Evolutionary conservation across 768 basidiomycete genomes (phyloP).

Genomic region (Royoungia palumana): DNA sequence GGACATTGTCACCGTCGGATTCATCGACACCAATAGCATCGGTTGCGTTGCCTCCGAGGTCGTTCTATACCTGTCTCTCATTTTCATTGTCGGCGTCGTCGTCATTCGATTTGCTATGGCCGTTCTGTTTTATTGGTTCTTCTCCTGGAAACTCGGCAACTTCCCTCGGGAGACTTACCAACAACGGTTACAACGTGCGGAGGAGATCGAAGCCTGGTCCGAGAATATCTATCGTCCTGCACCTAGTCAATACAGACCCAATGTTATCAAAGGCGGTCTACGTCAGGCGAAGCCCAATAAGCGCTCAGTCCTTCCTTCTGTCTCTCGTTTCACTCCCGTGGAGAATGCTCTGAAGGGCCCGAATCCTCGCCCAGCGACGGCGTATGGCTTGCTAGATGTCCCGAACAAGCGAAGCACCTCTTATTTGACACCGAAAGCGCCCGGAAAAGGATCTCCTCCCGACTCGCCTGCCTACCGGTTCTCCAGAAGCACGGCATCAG

Average conservation of each 20-base stretch:
- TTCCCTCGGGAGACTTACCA: slow-evolving; percentile 92
- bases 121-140: slow-evolving; percentile 96
- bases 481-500: slow-evolving; percentile 80
- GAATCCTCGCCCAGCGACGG: slow-evolving; percentile 54
- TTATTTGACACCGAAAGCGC: slow-evolving; percentile 40
- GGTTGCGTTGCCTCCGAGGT: slow-evolving; percentile 95
- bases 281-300: slow-evolving; percentile 47
- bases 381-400: slow-evolving; percentile 64
- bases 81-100: slow-evolving; percentile 97
- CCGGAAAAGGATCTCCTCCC: slow-evolving; percentile 61
- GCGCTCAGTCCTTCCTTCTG: slow-evolving; percentile 61
- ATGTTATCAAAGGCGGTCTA: slow-evolving; percentile 71
- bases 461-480: slow-evolving; percentile 67
- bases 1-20: slow-evolving; percentile 85
- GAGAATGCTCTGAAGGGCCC: slow-evolving; percentile 55
- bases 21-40: slow-evolving; percentile 90
- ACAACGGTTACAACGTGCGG: slow-evolving; percentile 83
- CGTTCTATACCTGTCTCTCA: slow-evolving; percentile 90
- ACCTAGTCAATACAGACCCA: slow-evolving; percentile 87
- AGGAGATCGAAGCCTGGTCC: slow-evolving; percentile 95
- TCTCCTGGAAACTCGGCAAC: slow-evolving; percentile 91
- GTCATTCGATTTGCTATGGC: slow-evolving; percentile 95
- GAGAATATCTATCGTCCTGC: slow-evolving; percentile 94
- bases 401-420: slow-evolving; percentile 60
- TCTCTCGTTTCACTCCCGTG: slow-evolving; percentile 72